A percentile compares a stretch with the other conserved stretches of the same genome.
Evolutionary conservation across 768 basidiomycete species (phyloP).

Genomic region (Tricholoma sp.): DNA sequence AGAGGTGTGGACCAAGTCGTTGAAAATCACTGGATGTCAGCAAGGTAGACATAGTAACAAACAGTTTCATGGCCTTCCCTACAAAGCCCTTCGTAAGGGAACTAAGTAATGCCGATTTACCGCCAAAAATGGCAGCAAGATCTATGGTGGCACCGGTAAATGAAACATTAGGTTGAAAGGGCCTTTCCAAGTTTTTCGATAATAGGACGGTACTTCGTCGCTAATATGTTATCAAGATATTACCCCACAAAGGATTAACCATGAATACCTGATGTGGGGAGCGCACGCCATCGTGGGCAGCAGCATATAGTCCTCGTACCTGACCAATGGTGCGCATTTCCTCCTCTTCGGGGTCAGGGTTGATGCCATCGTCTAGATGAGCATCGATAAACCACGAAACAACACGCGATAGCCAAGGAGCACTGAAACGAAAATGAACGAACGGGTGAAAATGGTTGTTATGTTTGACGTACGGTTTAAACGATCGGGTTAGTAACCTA

Average conservation of each 20-base stretch:
- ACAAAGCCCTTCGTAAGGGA: slow-evolving; percentile 42
- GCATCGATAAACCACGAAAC: slow-evolving; percentile 40
- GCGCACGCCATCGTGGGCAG: slow-evolving; percentile 43
- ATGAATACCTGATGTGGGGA: slow-evolving; percentile 38
- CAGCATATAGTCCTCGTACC: slow-evolving; percentile 44
- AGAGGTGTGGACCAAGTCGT: slow-evolving; percentile 50
- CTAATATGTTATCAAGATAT: slow-evolving; percentile 21
- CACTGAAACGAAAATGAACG: slow-evolving; percentile 23
- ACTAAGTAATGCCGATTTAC: slow-evolving; percentile 33
- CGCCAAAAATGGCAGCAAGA: slow-evolving; percentile 30
- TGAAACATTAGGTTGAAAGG: slow-evolving; percentile 11
- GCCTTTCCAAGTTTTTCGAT: slow-evolving; percentile 22
- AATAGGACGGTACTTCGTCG: slow-evolving; percentile 38
- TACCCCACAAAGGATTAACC: not conserved
- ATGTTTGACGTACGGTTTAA: slow-evolving; percentile 50
- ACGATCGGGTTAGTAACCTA: slow-evolving; percentile 54
- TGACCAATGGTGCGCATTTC: slow-evolving; percentile 34
- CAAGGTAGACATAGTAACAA: slow-evolving; percentile 58
- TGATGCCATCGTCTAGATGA: slow-evolving; percentile 30
- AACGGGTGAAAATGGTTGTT: not conserved
- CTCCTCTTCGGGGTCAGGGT: slow-evolving; percentile 39
- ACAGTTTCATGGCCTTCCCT: slow-evolving; percentile 47
- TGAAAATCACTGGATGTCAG: slow-evolving; percentile 44
- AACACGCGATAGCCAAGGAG: slow-evolving; percentile 41
- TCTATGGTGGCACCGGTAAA: slow-evolving; percentile 20